Evolutionary conservation across 345 rosid species (phyloP), one percentile per base, ranked within the genome.

Genomic region (Salix caprea): DNA sequence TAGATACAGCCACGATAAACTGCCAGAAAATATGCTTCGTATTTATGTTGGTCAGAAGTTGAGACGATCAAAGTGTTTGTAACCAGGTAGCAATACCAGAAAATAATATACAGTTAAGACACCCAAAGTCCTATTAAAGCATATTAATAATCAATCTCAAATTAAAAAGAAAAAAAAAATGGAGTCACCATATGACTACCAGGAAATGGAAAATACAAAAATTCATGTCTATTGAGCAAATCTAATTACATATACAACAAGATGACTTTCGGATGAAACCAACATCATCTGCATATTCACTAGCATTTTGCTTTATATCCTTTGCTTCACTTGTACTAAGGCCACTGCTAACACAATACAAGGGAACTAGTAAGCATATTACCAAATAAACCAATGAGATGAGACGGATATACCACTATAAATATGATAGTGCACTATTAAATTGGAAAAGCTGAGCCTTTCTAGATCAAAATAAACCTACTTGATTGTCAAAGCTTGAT

Each of bases 181-280:
- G 52, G 18, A 64, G 76, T 34, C 67, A 26, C 69, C 24, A 54
- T 70, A 76, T 24, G 62, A 40, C 60, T 65, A 78, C 62, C 62
- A 8, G 62, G 62, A 56, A 23, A 21, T 56, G 67, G 60, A 67
- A 58, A 66, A 28, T 24, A 52, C 23, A 61, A 69, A 64, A 65
- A 60, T 76, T 62, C 78, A 73, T 42, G 72, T 77, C 76, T 71
- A 77, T 75, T 54, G 62, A 76, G 77, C 72, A 76, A 73, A 73
- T 65, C 74, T 64, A 65, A 67, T 62, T 72, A 71, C 80, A 78
- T 42, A 65, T 76, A 68, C 74, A 77, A 75, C 78, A 77, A 39
- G 72, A 67, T 68, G 74, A 28, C 66, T 21, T 72, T 65, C 73
- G 42, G 34, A 56, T 74, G 77, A 76, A 13, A 42, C 83, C 67